phyloP scores from a whole-genome alignment of 1,284 basidiomycete genomes.

The Boletus sp. region DNA sequence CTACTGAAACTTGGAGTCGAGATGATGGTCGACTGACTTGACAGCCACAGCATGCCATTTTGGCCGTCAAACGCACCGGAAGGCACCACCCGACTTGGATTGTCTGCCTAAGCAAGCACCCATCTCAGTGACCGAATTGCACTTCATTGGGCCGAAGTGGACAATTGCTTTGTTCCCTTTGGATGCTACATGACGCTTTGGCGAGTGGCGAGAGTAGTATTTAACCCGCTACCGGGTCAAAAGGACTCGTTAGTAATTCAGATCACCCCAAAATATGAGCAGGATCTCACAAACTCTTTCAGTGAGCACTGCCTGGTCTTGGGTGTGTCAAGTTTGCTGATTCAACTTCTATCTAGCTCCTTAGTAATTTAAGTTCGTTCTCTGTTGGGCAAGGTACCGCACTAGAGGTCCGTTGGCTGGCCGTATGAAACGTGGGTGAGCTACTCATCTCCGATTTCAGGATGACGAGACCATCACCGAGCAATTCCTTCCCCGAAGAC shows the following conservation, averaged over 20 bases:
- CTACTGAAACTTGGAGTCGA: background rate
- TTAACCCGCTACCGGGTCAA: slow-evolving; percentile 14
- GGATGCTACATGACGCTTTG: slow-evolving; percentile 19
- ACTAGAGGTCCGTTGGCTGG: slow-evolving; percentile 20
- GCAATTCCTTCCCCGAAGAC: slow-evolving; percentile 31
- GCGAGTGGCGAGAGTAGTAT: slow-evolving; percentile 27
- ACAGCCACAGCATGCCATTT: slow-evolving; percentile 6
- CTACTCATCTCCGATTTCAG: slow-evolving; percentile 13
- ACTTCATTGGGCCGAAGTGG: slow-evolving; percentile 8
- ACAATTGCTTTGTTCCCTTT: slow-evolving; percentile 25
- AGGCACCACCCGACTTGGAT: slow-evolving; percentile 9
- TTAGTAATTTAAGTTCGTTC: slow-evolving; percentile 26
- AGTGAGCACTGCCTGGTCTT: slow-evolving; percentile 17
- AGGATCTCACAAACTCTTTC: slow-evolving; percentile 33
- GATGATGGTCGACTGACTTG: background rate
- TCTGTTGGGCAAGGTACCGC: slow-evolving; percentile 7
- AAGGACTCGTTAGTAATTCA: background rate
- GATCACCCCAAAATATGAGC: slow-evolving; percentile 23
- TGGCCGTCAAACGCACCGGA: slow-evolving; percentile 5
- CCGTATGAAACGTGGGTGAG: slow-evolving; percentile 4
- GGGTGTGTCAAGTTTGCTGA: slow-evolving; percentile 3
- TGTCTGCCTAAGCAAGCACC: slow-evolving; percentile 25
- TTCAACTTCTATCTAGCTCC: slow-evolving; percentile 17
- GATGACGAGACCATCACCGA: slow-evolving; percentile 22
- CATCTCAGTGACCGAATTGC: too few relatives aligned